phyloP scores from a whole-genome alignment of 106 monocot genomes.

The Posidonia australis region DNA sequence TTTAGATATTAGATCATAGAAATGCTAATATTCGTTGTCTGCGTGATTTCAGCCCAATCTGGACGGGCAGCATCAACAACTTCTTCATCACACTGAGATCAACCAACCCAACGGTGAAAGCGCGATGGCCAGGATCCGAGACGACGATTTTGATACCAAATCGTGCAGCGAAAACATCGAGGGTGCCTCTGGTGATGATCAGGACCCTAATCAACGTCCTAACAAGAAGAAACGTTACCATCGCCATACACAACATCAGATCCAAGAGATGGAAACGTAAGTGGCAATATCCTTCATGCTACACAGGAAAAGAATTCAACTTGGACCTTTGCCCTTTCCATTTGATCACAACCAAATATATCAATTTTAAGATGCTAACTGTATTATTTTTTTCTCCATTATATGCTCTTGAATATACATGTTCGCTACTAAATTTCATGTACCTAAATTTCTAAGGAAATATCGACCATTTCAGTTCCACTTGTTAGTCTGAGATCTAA shows the following conservation, averaged over 20 bases:
- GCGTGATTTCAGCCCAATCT: conserved; percentile 10
- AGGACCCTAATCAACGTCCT: conserved; percentile 57
- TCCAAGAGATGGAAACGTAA: conserved; percentile 95
- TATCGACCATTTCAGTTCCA: too few relatives aligned
- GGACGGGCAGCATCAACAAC: conserved; percentile 21
- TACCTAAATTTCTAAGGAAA: too few relatives aligned
- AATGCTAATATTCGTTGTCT: neutral
- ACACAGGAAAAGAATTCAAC: too few relatives aligned
- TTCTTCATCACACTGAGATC: conserved; percentile 12
- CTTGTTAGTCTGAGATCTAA: too few relatives aligned
- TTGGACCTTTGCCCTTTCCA: too few relatives aligned
- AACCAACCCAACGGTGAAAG: conserved; percentile 19
- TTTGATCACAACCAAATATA: neutral
- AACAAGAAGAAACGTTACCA: conserved; percentile 85
- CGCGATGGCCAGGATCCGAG: conserved; percentile 29
- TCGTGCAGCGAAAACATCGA: conserved; percentile 89
- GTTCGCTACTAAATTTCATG: too few relatives aligned
- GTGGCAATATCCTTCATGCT: too few relatives aligned
- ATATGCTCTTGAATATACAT: too few relatives aligned
- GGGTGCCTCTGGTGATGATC: conserved; percentile 71
- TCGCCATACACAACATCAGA: conserved; percentile 96
- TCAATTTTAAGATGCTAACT: too few relatives aligned
- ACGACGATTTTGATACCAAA: conserved; percentile 75
- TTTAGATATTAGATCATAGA: too few relatives aligned
- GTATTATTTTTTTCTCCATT: too few relatives aligned